A percentile compares a stretch with the other conserved stretches of the same genome.
These are phyloP conservation scores for Fusarium concolor DNA, from an alignment of 2,329 filamentous ascomycete species.

Conservation along the genomic window DNA sequence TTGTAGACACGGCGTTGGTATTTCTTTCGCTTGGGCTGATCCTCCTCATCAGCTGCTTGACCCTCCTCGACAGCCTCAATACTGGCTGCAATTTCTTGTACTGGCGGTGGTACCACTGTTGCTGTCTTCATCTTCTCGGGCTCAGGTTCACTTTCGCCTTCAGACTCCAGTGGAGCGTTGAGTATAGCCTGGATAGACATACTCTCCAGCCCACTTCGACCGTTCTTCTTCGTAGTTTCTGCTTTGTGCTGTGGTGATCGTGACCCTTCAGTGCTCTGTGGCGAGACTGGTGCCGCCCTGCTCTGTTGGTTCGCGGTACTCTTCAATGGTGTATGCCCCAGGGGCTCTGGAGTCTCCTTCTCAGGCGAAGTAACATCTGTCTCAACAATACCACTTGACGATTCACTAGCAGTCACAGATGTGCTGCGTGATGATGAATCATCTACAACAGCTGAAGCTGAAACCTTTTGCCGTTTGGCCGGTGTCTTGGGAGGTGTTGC, in stretches of 20 bases:
- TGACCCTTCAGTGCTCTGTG: slow-evolving; percentile 46
- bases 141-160: slow-evolving; percentile 32
- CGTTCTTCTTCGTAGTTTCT: background rate
- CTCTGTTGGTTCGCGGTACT: slow-evolving; percentile 17
- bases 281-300: slow-evolving; percentile 46
- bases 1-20: slow-evolving; percentile 52
- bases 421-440: slow-evolving; percentile 53
- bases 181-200: slow-evolving; percentile 52
- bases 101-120: slow-evolving; percentile 18
- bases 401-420: slow-evolving; percentile 49
- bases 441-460: slow-evolving; percentile 42
- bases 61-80: slow-evolving; percentile 41
- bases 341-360: slow-evolving; percentile 58
- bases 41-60: slow-evolving; percentile 34
- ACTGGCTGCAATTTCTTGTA: slow-evolving; percentile 36
- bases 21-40: slow-evolving; percentile 49
- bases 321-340: slow-evolving; percentile 48
- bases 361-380: slow-evolving; percentile 64
- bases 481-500: slow-evolving; percentile 68
- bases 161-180: slow-evolving; percentile 44
- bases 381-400: slow-evolving; percentile 47
- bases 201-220: slow-evolving; percentile 35
- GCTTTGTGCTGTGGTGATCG: slow-evolving; percentile 43
- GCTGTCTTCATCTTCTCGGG: slow-evolving; percentile 21
- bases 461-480: slow-evolving; percentile 60